phyloP scores from a whole-genome alignment of 345 rosid species.

The Brassica rapa region DNA sequence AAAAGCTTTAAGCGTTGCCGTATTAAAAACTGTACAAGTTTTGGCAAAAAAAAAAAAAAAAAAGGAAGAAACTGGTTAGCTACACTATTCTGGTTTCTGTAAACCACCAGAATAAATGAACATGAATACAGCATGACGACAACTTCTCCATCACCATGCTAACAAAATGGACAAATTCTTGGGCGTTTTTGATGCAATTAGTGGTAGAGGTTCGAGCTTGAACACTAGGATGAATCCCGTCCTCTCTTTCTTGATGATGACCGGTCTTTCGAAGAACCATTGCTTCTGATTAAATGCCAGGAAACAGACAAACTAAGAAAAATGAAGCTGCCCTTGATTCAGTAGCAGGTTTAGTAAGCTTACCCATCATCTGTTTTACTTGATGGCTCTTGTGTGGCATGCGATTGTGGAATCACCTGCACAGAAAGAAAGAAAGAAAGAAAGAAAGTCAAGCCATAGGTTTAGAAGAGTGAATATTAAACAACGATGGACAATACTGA shows the following conservation, averaged over 20 bases:
- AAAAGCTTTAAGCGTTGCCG: constrained; percentile 4
- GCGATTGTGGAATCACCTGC: constrained; percentile 57
- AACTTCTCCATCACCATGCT: constrained; percentile 14
- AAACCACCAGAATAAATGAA: constrained; percentile 24
- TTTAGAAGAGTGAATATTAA: background rate
- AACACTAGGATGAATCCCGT: constrained; percentile 14
- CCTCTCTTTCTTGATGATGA: constrained; percentile 38
- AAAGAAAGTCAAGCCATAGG: background rate
- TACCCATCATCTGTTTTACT: constrained; percentile 60
- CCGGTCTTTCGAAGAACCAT: constrained; percentile 33
- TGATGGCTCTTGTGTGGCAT: constrained; percentile 49
- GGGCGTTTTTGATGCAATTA: background rate
- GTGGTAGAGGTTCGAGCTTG: background rate
- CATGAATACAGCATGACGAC: constrained; percentile 21
- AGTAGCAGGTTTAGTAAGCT: constrained; percentile 34
- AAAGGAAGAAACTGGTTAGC: constrained; percentile 11
- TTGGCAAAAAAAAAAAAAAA: constrained; percentile 5
- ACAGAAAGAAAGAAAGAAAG: constrained; percentile 2
- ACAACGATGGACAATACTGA: constrained; percentile 51
- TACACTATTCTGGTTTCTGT: constrained; percentile 27
- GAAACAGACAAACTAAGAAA: background rate
- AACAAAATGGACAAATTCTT: constrained; percentile 3
- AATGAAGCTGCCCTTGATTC: constrained; percentile 1
- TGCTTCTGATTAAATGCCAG: constrained; percentile 26
- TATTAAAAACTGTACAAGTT: constrained; percentile 34